A percentile compares a stretch with the other conserved stretches of the same genome.
These are phyloP conservation scores for Purshia tridentata DNA, from an alignment of 306 rosid species.

Conservation along the genomic window DNA sequence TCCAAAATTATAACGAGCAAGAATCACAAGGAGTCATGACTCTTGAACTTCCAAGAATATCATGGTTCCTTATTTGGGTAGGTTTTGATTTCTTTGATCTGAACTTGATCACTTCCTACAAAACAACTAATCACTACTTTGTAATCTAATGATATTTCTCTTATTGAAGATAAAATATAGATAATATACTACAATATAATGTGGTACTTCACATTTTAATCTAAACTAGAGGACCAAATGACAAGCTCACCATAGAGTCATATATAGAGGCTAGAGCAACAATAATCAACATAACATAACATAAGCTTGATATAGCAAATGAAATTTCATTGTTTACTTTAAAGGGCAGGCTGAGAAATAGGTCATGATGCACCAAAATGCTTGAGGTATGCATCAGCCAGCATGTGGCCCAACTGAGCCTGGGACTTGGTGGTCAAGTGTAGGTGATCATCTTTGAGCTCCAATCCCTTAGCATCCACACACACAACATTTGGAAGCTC, in stretches of 20 bases:
- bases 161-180: too few relatives aligned
- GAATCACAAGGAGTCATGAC: too few relatives aligned
- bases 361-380: conserved; percentile 36
- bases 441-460: conserved; percentile 60
- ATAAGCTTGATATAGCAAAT: background rate
- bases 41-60: too few relatives aligned
- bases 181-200: too few relatives aligned
- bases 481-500: conserved; percentile 52
- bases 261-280: too few relatives aligned
- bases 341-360: background rate
- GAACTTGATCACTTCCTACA: too few relatives aligned
- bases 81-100: too few relatives aligned
- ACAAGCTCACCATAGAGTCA: background rate
- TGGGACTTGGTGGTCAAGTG: conserved; percentile 68
- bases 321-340: background rate
- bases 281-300: background rate
- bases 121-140: too few relatives aligned
- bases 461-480: conserved; percentile 73
- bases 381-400: conserved; percentile 60
- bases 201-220: too few relatives aligned
- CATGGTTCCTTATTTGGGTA: too few relatives aligned
- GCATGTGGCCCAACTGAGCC: conserved; percentile 59
- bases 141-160: too few relatives aligned
- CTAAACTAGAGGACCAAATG: background rate
- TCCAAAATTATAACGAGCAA: too few relatives aligned